Base-by-base conservation (phyloP, 441 rosid species). In the Melastoma candidum region DNA sequence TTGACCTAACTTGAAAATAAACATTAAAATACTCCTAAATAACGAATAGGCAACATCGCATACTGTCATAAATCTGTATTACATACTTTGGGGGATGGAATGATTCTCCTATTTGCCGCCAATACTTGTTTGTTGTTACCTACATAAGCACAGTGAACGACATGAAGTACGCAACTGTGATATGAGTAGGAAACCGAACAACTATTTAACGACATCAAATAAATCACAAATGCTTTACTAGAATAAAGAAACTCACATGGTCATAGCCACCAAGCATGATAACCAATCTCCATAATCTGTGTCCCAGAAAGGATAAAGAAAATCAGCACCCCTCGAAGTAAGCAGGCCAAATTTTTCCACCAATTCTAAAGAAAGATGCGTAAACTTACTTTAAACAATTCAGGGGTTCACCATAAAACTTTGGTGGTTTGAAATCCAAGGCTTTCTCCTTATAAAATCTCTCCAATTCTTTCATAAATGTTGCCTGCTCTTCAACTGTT, bases 81-180 rank as follows among this genome's bases (percentile, higher is more conserved):
- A 49, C 81, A 79, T 83, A 87, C 98, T 90, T 90, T 6, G 97
- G 97, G 51, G 97, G 97, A 64, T 82, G 81, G 74, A 90, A 90
- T 56, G 97, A 84, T 67, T 87, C 97, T 68, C 97, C 97, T 25
- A 90, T 93, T 80, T 85, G 90, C 74, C 96, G 80, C 97, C 97
- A 90, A 64, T 81, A 63, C 76, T 90, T 90, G 44, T 87, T 71
- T 63, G 83, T 70, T 48, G 98, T 90, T 71, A 85, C 98, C 98
- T 90, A 62, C 65, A 71, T 46, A 71, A 51, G 48, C 51, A 51
- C 62, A 71, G 46, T 47, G 49, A 58, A 22, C 49, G 61, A 58
- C 71, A 57, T 52, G 26, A 62, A 57, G 13, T 58, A 29, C 13
- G 47, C 49, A 68, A 60, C 44, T 51, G 8, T 8, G 5, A 6